A percentile compares a stretch with the other conserved stretches of the same genome.
Conservation (phyloP, 2,329 filamentous ascomycete species). For the Ceratocystis colombiana region DNA sequence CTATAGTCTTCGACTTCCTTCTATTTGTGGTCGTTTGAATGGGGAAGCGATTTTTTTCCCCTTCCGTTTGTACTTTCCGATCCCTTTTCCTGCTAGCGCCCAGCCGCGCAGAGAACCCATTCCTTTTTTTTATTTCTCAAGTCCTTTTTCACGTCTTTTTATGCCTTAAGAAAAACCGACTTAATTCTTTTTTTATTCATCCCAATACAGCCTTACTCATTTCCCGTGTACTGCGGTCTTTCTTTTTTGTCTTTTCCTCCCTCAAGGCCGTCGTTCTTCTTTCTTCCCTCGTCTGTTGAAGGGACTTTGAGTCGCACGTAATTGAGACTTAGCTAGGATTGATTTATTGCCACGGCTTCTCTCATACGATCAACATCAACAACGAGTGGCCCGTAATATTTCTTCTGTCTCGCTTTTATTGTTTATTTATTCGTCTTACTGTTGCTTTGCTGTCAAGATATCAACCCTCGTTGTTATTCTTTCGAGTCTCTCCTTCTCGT, state of each 20-base stretch:
- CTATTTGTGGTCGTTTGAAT: background rate
- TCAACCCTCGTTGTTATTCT: background rate
- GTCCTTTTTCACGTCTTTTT: background rate
- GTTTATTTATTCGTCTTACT: background rate
- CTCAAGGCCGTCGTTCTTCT: background rate
- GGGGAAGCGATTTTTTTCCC: background rate
- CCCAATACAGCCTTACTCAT: constrained; percentile 23
- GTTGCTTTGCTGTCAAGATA: background rate
- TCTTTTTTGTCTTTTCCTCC: background rate
- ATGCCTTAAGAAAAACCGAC: no score
- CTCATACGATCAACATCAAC: background rate
- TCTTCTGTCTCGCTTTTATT: background rate
- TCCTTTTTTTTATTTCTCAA: background rate
- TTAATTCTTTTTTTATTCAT: constrained; percentile 23
- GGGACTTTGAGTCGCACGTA: background rate
- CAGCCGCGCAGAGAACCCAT: background rate
- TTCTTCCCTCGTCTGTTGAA: background rate
- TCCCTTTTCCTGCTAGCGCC: constrained; percentile 10
- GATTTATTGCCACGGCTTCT: background rate
- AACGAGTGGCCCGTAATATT: background rate
- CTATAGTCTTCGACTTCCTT: constrained; percentile 12
- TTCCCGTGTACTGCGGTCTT: background rate
- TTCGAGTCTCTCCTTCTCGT: background rate
- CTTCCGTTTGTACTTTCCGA: constrained; percentile 15
- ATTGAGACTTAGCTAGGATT: background rate